These are phyloP conservation scores for Leccinum fibrillosum DNA, from an alignment of 768 basidiomycete genomes.

Conservation along the genomic window DNA sequence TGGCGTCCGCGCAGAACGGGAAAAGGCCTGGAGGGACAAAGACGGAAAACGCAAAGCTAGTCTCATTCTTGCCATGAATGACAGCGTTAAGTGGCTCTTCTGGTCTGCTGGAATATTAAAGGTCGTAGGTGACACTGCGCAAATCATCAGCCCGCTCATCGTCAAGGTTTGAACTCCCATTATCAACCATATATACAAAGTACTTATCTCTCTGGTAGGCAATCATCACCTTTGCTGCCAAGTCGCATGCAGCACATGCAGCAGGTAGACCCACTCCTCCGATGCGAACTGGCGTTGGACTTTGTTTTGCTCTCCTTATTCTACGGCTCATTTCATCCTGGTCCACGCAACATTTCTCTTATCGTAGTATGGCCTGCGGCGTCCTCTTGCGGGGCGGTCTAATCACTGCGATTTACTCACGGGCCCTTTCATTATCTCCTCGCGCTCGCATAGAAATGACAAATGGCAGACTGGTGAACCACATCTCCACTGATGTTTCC, in stretches of 20 bases:
- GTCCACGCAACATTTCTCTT: conserved; percentile 43
- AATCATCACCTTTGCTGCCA: conserved; percentile 65
- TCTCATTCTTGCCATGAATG: conserved; percentile 67
- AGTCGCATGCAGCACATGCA: conserved; percentile 53
- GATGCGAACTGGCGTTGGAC: conserved; percentile 65
- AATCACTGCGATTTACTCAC: conserved; percentile 82
- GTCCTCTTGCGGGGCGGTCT: conserved; percentile 81
- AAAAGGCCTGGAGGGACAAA: conserved; percentile 61
- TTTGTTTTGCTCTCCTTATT: conserved; percentile 64
- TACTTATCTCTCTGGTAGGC: conserved; percentile 38
- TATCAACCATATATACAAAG: background rate
- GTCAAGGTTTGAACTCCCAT: conserved; percentile 53
- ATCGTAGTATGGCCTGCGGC: conserved; percentile 44
- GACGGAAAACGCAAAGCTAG: conserved; percentile 64
- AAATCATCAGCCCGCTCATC: conserved; percentile 71
- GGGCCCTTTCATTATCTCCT: conserved; percentile 71
- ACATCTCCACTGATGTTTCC: conserved; percentile 74
- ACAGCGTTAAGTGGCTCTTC: conserved; percentile 74
- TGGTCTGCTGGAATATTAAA: conserved; percentile 66
- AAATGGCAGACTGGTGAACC: conserved; percentile 52
- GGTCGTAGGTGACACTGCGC: conserved; percentile 63
- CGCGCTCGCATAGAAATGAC: conserved; percentile 76
- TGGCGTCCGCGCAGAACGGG: conserved; percentile 46
- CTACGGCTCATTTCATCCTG: conserved; percentile 68
- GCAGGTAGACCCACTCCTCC: conserved; percentile 36